These are phyloP conservation scores for Dothistroma septosporum DNA, from an alignment of 2,329 filamentous ascomycete species.

Conservation along the genomic window DNA sequence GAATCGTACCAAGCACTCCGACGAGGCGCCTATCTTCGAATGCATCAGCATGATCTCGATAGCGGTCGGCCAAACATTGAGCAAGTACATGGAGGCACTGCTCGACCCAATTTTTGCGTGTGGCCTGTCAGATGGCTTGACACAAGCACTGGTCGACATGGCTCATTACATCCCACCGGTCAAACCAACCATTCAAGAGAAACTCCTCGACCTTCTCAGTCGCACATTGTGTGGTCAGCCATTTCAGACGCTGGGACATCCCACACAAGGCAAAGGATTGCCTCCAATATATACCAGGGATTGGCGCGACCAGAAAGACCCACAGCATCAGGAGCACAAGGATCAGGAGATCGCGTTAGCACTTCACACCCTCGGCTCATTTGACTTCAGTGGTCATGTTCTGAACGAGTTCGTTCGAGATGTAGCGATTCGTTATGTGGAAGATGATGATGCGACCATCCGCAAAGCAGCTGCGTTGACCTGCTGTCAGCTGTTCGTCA, in stretches of 20 bases:
- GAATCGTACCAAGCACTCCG: constrained; percentile 59
- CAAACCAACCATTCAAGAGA: constrained; percentile 87
- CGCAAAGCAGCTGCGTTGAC: constrained; percentile 92
- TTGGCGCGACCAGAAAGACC: constrained; percentile 76
- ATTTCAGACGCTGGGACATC: constrained; percentile 88
- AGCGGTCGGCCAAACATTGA: constrained; percentile 91
- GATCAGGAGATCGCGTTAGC: constrained; percentile 89
- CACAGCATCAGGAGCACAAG: constrained; percentile 70
- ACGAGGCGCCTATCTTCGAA: constrained; percentile 80
- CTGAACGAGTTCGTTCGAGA: constrained; percentile 98
- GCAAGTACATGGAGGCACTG: constrained; percentile 96
- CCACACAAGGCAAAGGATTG: constrained; percentile 75
- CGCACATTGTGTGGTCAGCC: constrained; percentile 87
- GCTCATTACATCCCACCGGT: constrained; percentile 97
- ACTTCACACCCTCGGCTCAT: constrained; percentile 92
- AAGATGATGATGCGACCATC: constrained; percentile 90
- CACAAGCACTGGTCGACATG: constrained; percentile 95
- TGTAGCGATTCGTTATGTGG: constrained; percentile 95
- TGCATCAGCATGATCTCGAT: constrained; percentile 96
- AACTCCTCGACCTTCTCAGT: constrained; percentile 89
- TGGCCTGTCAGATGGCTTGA: constrained; percentile 87
- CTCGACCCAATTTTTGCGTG: constrained; percentile 96
- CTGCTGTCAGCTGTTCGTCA: constrained; percentile 94
- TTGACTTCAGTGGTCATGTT: constrained; percentile 88
- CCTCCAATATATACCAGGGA: constrained; percentile 68